Conservation (phyloP, 140 eudicot species). For the Ambrosia hybrid region DNA sequence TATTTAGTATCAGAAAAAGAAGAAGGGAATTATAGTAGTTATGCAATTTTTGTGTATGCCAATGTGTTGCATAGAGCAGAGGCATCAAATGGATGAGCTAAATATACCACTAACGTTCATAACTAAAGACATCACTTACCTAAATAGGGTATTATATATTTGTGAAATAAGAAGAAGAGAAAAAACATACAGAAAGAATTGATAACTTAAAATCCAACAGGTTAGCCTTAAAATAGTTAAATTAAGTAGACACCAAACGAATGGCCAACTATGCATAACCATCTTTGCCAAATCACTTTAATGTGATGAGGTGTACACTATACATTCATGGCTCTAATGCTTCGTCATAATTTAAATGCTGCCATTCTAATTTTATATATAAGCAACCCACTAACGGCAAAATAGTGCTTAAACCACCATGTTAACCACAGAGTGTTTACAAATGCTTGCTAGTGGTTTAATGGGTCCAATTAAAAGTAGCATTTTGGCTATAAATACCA, state of each 20-base stretch:
- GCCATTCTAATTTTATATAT: slow-evolving; percentile 18
- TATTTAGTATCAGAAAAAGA: too few relatives aligned
- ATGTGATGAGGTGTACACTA: slow-evolving; percentile 28
- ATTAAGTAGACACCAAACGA: slow-evolving; percentile 26
- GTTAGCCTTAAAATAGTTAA: slow-evolving; percentile 34
- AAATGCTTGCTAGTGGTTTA: slow-evolving; percentile 20
- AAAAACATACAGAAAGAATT: not conserved
- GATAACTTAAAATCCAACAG: slow-evolving; percentile 3
- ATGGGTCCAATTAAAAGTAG: slow-evolving; percentile 18
- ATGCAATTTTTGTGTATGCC: too few relatives aligned
- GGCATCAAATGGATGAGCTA: too few relatives aligned
- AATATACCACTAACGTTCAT: not conserved
- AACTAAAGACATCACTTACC: too few relatives aligned
- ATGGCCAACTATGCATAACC: slow-evolving; percentile 40
- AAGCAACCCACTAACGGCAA: slow-evolving; percentile 6
- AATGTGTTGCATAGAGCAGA: too few relatives aligned
- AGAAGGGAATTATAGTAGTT: too few relatives aligned
- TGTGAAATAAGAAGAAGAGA: not conserved
- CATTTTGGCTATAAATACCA: slow-evolving; percentile 26
- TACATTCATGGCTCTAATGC: slow-evolving; percentile 31
- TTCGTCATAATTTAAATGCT: slow-evolving; percentile 33
- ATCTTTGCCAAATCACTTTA: slow-evolving; percentile 10
- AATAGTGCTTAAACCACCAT: slow-evolving; percentile 25
- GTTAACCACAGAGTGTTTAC: slow-evolving; percentile 11
- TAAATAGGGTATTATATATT: not conserved